Evolutionary conservation across 2,329 filamentous ascomycete species (phyloP).

Genomic region (Scytalidium lignicola): DNA sequence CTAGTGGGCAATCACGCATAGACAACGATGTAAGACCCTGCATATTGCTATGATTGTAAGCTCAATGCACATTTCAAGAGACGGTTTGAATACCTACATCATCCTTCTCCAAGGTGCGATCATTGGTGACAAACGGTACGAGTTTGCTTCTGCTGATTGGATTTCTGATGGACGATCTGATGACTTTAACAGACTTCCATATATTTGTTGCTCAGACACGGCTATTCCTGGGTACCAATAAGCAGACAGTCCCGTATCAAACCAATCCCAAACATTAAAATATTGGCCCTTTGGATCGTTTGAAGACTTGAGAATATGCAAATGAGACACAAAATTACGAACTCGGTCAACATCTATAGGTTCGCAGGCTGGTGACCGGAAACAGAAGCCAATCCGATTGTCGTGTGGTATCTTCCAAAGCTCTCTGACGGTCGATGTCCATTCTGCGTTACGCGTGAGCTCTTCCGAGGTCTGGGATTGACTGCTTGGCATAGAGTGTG

Average conservation of each 20-base stretch:
- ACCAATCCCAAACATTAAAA: constrained; percentile 9
- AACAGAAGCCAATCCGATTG: constrained; percentile 8
- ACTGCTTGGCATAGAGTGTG: no score
- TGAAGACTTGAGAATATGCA: neutral
- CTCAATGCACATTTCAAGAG: neutral
- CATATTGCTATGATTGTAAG: no score
- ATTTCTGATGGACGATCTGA: neutral
- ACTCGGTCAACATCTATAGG: constrained; percentile 1
- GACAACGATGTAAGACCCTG: no score
- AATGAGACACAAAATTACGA: constrained; percentile 5
- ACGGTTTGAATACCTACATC: constrained; percentile 2
- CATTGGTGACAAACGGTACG: neutral
- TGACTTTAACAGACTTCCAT: no score
- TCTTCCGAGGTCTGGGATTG: constrained; percentile 2
- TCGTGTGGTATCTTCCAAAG: constrained; percentile 10
- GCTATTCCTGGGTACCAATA: constrained; percentile 5
- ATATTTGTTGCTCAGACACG: neutral
- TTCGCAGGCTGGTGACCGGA: constrained; percentile 1
- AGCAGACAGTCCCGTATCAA: constrained; percentile 5
- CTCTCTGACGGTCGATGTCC: constrained; percentile 4
- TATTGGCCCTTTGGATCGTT: neutral
- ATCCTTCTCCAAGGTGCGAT: constrained; percentile 4
- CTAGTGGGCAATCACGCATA: neutral
- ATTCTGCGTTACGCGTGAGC: constrained; percentile 1
- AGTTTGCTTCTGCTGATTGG: no score